A percentile compares a stretch with the other conserved stretches of the same genome.
phyloP scores from a whole-genome alignment of 225 moss, liverwort and hornwort species.

The Ulota crispa region DNA sequence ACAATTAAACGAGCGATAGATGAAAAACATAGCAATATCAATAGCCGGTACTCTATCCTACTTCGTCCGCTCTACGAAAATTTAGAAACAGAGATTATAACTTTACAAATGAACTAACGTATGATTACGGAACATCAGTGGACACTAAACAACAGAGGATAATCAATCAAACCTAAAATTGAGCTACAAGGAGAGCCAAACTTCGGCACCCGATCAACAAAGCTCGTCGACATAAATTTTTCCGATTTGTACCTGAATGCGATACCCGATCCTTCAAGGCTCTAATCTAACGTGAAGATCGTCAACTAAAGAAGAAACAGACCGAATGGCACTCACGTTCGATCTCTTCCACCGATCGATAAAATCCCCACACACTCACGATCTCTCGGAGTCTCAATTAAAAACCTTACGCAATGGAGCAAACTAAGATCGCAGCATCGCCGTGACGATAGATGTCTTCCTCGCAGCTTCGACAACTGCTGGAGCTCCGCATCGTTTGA shows the following conservation, averaged over 20 bases:
- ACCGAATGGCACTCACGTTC: neutral
- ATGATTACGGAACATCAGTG: neutral
- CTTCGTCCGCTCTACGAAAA: neutral
- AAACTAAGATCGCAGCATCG: neutral
- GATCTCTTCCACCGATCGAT: neutral
- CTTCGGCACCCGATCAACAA: slow-evolving; percentile 2
- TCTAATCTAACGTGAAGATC: neutral
- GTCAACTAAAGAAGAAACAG: neutral
- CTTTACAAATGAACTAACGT: neutral
- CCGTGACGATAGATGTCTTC: no score
- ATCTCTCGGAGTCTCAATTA: neutral
- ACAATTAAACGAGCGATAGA: neutral
- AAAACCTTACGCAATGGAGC: slow-evolving; percentile 7
- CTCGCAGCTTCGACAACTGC: neutral
- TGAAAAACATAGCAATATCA: neutral
- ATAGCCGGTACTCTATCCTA: neutral
- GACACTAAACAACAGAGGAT: neutral
- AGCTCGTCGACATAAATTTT: neutral
- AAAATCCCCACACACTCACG: neutral
- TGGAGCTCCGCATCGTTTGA: neutral
- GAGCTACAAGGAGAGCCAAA: neutral
- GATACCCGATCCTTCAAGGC: neutral
- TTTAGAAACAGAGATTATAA: neutral
- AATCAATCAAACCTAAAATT: slow-evolving; percentile 2
- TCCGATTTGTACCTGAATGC: neutral